Evolutionary conservation across 805 yeast genomes (phyloP), one percentile per base, ranked within the genome.

Genomic region (Candida montana): DNA sequence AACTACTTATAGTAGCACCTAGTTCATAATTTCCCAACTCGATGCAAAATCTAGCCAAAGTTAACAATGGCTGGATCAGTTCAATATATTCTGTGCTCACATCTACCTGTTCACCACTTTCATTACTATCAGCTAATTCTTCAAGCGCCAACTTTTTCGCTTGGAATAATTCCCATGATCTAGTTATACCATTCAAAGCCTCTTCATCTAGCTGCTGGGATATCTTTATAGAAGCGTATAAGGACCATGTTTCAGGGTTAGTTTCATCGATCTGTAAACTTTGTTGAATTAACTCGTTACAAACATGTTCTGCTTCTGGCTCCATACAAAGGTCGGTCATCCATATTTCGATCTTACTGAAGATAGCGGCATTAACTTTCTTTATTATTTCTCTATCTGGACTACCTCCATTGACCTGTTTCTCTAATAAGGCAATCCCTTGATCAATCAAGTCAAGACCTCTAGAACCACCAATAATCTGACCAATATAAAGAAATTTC

Each of bases 261-360:
- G 58, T 55, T 18, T 68, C 67, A 48, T 82, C 83, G 27, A 85
- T 62, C 39, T 74, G 63, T 54, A 87, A 62, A 1, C 95, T 79
- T 50, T 74, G 75, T 10, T 74, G 62, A 41, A 90, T 81, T 49
- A 86, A 69, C 41, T 70, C 70, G 52, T 89, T 84, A 64, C 98
- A 93, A 59, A 78, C 73, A 8, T 60, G 18, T 63, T 93, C 98
- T 2, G 98, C 98, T 50, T 82, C 80, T 3, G 79, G 79, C 54
- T 87, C 95, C 96, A 90, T 88, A 67, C 98, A 90, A 49, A 90
- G 68, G 67, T 91, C 97, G 1, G 98, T 91, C 97, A 89, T 87
- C 96, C 96, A 90, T 43, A 87, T 83, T 63, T 91, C 99, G 55
- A 93, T 84, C 67, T 83, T 74, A 7, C 96, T 81, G 51, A 91